Evolutionary conservation across 2,329 filamentous ascomycete species (phyloP).

Genomic region (Elsinoe necatrix): DNA sequence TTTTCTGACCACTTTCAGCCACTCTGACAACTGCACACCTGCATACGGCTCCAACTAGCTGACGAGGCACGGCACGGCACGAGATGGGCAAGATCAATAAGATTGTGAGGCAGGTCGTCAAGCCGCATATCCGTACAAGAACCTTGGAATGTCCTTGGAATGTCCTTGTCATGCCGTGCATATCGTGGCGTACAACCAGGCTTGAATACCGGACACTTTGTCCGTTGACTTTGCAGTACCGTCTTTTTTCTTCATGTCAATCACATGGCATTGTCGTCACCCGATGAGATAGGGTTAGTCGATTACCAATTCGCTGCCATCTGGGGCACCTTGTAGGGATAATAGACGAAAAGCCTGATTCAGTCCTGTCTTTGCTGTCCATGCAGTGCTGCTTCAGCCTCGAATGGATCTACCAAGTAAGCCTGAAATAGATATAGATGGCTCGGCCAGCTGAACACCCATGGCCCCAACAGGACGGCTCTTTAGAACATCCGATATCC

Average conservation of each 20-base stretch:
- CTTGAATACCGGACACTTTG: not conserved
- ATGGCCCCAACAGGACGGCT: no score
- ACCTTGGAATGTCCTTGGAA: not conserved
- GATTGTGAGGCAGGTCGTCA: slow-evolving; percentile 1
- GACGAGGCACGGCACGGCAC: slow-evolving; percentile 1
- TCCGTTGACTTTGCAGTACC: not conserved
- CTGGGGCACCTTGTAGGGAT: not conserved
- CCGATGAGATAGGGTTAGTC: not conserved
- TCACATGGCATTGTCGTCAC: not conserved
- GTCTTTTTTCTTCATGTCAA: not conserved
- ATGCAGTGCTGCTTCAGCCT: not conserved
- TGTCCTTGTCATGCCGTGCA: not conserved
- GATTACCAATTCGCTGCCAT: not conserved
- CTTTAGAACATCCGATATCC: no score
- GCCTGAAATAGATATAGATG: no score
- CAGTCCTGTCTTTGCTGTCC: not conserved
- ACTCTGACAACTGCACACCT: not conserved
- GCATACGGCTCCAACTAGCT: not conserved
- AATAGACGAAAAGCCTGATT: not conserved
- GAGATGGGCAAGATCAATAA: not conserved
- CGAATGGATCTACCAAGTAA: not conserved
- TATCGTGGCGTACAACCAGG: not conserved
- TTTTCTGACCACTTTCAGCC: not conserved
- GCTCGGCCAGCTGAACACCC: no score
- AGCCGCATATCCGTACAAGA: not conserved